Conservation (phyloP, 208 protist genomes). For the Leptomonas seymouri region DNA sequence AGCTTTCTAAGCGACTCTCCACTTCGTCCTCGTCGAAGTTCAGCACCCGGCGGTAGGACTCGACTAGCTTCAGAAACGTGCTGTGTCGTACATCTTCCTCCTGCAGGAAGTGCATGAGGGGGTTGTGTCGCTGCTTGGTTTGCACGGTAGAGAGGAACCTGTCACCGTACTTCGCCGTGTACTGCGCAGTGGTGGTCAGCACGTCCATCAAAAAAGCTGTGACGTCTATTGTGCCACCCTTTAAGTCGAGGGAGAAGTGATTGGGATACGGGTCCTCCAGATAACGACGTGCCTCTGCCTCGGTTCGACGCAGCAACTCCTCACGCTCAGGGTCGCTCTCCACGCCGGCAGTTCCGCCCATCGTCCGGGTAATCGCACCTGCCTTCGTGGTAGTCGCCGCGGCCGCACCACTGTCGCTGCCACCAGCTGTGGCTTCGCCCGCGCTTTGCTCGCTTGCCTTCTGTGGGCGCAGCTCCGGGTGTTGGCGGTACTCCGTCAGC, state of each 20-base stretch:
- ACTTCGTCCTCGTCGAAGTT: conserved; percentile 65
- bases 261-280: conserved; percentile 81
- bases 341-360: conserved; percentile 58
- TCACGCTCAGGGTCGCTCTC: conserved; percentile 60
- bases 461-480: conserved; percentile 70
- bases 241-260: conserved; percentile 67
- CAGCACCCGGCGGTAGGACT: conserved; percentile 79
- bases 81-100: conserved; percentile 78
- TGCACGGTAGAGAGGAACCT: conserved; percentile 65
- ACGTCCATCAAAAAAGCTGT: conserved; percentile 69
- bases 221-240: conserved; percentile 70
- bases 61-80: conserved; percentile 73
- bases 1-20: conserved; percentile 74
- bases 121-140: conserved; percentile 66
- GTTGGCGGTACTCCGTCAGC: conserved; percentile 76
- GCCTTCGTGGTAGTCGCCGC: conserved; percentile 32
- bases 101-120: conserved; percentile 73
- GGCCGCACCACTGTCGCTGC: conserved; percentile 20
- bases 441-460: conserved; percentile 29
- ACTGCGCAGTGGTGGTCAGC: conserved; percentile 83
- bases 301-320: conserved; percentile 70
- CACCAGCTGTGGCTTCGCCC: conserved; percentile 24
- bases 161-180: conserved; percentile 87
- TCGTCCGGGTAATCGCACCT: conserved; percentile 56
- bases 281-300: conserved; percentile 75